Evolutionary conservation across 2,329 filamentous ascomycete genomes (phyloP), one percentile per base, ranked within the genome.

Genomic region (Penicillium sp.): DNA sequence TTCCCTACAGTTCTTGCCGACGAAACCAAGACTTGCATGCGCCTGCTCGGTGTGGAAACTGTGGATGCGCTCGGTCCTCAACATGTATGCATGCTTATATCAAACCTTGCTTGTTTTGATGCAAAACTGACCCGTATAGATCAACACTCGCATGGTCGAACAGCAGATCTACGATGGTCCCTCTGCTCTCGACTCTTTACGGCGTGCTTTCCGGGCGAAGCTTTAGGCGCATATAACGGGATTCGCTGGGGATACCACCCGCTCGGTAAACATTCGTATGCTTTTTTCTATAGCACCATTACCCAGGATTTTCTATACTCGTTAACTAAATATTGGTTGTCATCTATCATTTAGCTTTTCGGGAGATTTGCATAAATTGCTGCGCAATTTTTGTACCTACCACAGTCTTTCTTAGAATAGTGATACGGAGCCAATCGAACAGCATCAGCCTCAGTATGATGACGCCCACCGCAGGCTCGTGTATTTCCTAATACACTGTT

Each of bases 151-250:
- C 59, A 85, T 87, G 63, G 86, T 95, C 58, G 92, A 97, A 76
- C 83, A 90, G 66, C 91, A 96, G 71, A 91, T 97, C 58, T 97
- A 92, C 76, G 90, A 97, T 73, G 93, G 92, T 1, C 87, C 87
- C 58, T 81, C 87, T 26, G 86, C 86, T 8, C 75, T 94, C 59
- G 89, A 91, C 58, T 79, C 79, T 59, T 70, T 81, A 57, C 81
- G 76, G 19, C 68, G 46, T 30, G 48, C 66, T 77, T 80, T 81
- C 19, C 83, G 82, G 60, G 77, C 84, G 13, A 85, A 81, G 66
- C 73, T 86, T 52, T 84, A 74, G 33, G 72, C 48, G 38, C 48
- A 54, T 33, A 51, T 35, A 14, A 19, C 25, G 46, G 14, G 16
- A 30, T 30, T 43, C 28, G 4, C 42, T 14, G 8, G 22, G 30